Percentiles rank a stretch among this genome's conserved stretches.
phyloP scores from a whole-genome alignment of 1,284 basidiomycete species.

The Retiboletus fuscus region DNA sequence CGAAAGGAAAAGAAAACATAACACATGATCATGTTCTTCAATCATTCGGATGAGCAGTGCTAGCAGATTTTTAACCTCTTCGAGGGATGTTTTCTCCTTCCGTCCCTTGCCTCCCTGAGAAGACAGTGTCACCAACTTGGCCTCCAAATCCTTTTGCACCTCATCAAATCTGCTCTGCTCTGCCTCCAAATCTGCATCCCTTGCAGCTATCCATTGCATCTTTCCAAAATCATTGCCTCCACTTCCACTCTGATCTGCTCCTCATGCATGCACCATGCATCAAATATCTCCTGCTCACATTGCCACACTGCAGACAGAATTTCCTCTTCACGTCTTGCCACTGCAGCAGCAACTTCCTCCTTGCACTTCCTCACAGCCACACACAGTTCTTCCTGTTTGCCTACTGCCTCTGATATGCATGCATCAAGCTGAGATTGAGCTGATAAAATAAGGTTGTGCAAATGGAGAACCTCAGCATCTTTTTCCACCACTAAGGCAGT shows the following conservation, averaged over 20 bases:
- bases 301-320: constrained; percentile 75
- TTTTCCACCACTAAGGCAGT: constrained; percentile 62
- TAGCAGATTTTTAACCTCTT: constrained; percentile 79
- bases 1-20: too few relatives aligned
- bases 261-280: constrained; percentile 71
- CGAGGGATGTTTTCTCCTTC: constrained; percentile 70
- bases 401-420: constrained; percentile 70
- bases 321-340: constrained; percentile 76
- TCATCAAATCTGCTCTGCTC: constrained; percentile 64
- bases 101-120: constrained; percentile 55
- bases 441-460: constrained; percentile 58
- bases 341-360: constrained; percentile 73
- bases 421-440: constrained; percentile 59
- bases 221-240: too few relatives aligned
- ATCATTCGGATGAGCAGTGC: constrained; percentile 62
- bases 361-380: constrained; percentile 75
- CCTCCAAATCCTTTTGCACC: constrained; percentile 60
- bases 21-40: constrained; percentile 45
- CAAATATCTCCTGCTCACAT: constrained; percentile 76
- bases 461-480: constrained; percentile 67
- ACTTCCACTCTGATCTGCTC: constrained; percentile 62
- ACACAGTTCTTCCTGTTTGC: constrained; percentile 71
- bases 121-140: constrained; percentile 57
- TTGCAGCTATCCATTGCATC: constrained; percentile 62
- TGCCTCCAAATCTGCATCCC: constrained; percentile 63